phyloP scores from a whole-genome alignment of 2,329 filamentous ascomycete species.

The Aspergillus sp. region DNA sequence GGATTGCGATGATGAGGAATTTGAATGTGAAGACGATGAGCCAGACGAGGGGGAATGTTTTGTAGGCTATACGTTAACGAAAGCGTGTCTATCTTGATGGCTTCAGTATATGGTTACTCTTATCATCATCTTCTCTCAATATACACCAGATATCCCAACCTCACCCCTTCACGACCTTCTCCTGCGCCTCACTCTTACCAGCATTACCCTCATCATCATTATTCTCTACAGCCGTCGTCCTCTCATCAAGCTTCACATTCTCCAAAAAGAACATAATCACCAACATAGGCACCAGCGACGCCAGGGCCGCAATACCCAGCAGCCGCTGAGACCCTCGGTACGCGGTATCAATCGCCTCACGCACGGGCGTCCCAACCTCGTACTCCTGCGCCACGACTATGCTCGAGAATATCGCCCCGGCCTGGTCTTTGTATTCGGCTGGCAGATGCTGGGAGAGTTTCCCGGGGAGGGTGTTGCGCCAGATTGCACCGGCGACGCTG shows the following conservation, averaged over 20 bases:
- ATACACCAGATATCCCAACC: too few species aligned
- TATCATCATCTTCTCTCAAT: too few species aligned
- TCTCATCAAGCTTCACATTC: conserved; percentile 20
- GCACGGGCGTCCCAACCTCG: conserved; percentile 9
- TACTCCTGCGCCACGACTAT: conserved; percentile 21
- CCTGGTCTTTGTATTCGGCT: conserved; percentile 17
- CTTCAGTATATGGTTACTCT: too few species aligned
- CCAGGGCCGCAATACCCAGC: conserved; percentile 19
- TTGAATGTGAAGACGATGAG: conserved; percentile 50
- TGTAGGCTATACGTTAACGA: too few species aligned
- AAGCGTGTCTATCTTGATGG: too few species aligned
- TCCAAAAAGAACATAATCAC: conserved; percentile 24
- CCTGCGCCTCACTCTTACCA: neutral
- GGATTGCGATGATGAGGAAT: conserved; percentile 50
- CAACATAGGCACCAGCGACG: conserved; percentile 19
- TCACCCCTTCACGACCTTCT: too few species aligned
- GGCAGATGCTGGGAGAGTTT: conserved; percentile 22
- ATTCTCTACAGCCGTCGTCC: neutral
- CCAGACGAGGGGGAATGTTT: conserved; percentile 49
- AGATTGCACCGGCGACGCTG: conserved; percentile 38
- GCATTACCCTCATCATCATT: neutral
- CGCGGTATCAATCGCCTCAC: conserved; percentile 21
- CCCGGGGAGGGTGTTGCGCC: conserved; percentile 27
- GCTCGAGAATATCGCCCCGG: conserved; percentile 21
- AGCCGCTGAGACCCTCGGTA: conserved; percentile 23